Evolutionary conservation across 805 yeast genomes (phyloP).

Genomic region (Torulaspora gathmanii): DNA sequence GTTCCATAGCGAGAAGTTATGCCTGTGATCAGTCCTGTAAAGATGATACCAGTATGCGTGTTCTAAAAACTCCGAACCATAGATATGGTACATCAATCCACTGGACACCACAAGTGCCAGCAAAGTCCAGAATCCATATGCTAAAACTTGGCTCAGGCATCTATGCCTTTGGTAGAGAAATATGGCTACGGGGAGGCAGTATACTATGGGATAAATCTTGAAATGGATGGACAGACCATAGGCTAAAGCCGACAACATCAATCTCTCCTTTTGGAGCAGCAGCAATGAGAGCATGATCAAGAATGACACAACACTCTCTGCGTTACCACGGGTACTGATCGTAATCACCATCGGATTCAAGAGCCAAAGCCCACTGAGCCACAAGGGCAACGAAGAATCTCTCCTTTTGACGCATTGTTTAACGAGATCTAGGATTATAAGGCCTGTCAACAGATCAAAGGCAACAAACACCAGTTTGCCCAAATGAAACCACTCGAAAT

Average conservation of each 20-base stretch:
- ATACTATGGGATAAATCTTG: slow-evolving; percentile 88
- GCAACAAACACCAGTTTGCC: slow-evolving; percentile 76
- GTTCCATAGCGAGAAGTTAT: slow-evolving; percentile 88
- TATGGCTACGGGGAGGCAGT: slow-evolving; percentile 62
- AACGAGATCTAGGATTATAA: slow-evolving; percentile 46
- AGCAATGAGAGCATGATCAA: slow-evolving; percentile 59
- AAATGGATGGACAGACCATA: slow-evolving; percentile 83
- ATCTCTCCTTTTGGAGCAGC: slow-evolving; percentile 35
- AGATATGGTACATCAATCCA: slow-evolving; percentile 56
- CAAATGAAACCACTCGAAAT: slow-evolving; percentile 50
- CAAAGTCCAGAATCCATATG: slow-evolving; percentile 40
- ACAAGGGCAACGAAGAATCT: slow-evolving; percentile 17
- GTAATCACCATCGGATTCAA: slow-evolving; percentile 93
- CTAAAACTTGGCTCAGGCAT: slow-evolving; percentile 33
- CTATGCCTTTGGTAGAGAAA: slow-evolving; percentile 19
- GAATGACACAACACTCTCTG: slow-evolving; percentile 84
- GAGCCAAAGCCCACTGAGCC: slow-evolving; percentile 67
- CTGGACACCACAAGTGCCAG: slow-evolving; percentile 47
- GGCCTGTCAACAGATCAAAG: slow-evolving; percentile 80
- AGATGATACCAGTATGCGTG: slow-evolving; percentile 84
- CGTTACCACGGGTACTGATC: slow-evolving; percentile 87
- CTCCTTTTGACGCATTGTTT: slow-evolving; percentile 11
- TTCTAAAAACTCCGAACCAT: slow-evolving; percentile 69
- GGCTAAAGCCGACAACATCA: slow-evolving; percentile 42
- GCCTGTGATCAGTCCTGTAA: slow-evolving; percentile 83